A percentile compares a stretch with the other conserved stretches of the same genome.
phyloP scores from a whole-genome alignment of 73 alveolate genomes.

The Durusdinium trenchii region DNA sequence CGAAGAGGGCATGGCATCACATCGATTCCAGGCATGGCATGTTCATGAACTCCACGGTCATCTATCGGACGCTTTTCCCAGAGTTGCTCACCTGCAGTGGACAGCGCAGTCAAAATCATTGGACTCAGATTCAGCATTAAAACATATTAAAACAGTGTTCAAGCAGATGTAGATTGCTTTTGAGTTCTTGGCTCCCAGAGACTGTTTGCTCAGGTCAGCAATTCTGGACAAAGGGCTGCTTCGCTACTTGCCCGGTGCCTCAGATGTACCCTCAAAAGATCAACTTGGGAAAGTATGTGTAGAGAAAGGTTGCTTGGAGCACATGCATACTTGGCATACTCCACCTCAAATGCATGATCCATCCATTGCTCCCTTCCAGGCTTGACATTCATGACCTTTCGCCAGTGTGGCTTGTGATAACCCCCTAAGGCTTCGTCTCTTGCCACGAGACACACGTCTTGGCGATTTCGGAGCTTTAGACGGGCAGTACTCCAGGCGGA shows the following conservation, averaged over 20 bases:
- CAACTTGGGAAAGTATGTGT: not conserved
- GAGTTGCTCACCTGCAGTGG: conserved; percentile 25
- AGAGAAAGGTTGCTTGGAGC: not conserved
- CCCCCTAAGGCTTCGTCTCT: conserved; percentile 43
- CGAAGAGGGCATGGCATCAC: too few species aligned
- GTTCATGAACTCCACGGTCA: conserved; percentile 92
- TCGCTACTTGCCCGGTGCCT: conserved; percentile 46
- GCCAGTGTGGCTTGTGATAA: too few species aligned
- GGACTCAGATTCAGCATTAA: not conserved
- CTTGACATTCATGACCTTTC: not conserved
- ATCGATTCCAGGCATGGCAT: conserved; percentile 69
- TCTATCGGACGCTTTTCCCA: conserved; percentile 78
- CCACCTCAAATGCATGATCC: not conserved
- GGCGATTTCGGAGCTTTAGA: conserved; percentile 93
- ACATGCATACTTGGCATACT: not conserved
- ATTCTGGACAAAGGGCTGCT: conserved; percentile 81
- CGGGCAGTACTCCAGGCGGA: conserved; percentile 91
- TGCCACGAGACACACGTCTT: conserved; percentile 42
- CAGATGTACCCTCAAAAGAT: too few species aligned
- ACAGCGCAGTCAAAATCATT: not conserved
- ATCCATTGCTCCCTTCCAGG: not conserved
- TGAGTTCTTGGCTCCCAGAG: too few species aligned
- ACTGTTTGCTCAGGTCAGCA: conserved; percentile 94
- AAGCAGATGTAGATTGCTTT: too few species aligned
- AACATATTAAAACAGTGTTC: not conserved